Evolutionary conservation across 495 filamentous ascomycete species (phyloP).

Genomic region (Poronia punctata): DNA sequence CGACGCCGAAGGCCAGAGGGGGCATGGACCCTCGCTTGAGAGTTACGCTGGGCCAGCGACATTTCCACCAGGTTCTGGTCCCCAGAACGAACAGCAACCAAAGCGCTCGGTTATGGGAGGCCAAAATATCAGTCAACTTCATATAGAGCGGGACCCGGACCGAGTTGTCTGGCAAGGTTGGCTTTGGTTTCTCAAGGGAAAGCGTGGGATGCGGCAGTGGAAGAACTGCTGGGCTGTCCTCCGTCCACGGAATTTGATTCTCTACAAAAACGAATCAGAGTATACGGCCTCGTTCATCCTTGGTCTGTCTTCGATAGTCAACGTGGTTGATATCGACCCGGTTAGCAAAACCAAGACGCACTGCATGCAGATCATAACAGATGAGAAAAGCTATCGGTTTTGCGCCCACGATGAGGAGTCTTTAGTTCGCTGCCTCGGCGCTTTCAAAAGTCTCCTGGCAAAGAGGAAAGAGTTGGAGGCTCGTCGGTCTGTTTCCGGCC

Average conservation of each 20-base stretch:
- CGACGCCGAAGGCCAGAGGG: constrained; percentile 51
- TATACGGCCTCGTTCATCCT: constrained; percentile 82
- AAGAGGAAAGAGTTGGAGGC: constrained; percentile 54
- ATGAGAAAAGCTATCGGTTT: constrained; percentile 87
- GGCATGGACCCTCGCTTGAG: constrained; percentile 37
- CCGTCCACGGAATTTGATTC: constrained; percentile 75
- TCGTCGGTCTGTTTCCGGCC: constrained; percentile 26
- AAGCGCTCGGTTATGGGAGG: constrained; percentile 25
- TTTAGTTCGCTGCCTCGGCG: constrained; percentile 77
- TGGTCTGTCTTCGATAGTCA: constrained; percentile 71
- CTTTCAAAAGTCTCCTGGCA: constrained; percentile 79
- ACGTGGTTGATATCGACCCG: constrained; percentile 88
- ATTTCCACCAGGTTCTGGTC: constrained; percentile 22
- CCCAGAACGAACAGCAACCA: constrained; percentile 12
- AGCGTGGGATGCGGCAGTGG: constrained; percentile 87
- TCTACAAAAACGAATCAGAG: constrained; percentile 91
- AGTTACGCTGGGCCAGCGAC: constrained; percentile 35
- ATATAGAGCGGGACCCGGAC: constrained; percentile 49
- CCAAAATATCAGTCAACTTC: constrained; percentile 52
- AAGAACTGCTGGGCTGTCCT: constrained; percentile 90
- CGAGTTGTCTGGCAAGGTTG: constrained; percentile 89
- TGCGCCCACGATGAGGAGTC: constrained; percentile 76
- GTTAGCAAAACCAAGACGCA: constrained; percentile 73
- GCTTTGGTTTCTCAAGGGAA: constrained; percentile 76
- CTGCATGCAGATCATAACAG: constrained; percentile 90